Evolutionary conservation across 2,329 filamentous ascomycete species (phyloP).

Genomic region (Basipetospora chlamydospora): DNA sequence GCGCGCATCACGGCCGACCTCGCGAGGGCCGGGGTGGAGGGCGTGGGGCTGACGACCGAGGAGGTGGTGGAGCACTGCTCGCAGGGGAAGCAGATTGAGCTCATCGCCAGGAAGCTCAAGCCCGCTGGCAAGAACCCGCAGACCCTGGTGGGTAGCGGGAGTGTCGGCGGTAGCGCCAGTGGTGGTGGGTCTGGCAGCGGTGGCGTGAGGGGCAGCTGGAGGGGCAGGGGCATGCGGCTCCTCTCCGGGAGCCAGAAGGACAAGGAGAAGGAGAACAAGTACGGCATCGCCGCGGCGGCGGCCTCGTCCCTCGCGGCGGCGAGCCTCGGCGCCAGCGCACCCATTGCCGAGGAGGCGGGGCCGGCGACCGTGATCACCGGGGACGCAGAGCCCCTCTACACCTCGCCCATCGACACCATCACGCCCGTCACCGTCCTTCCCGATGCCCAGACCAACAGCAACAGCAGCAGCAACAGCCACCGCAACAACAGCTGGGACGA

Average conservation of each 20-base stretch:
- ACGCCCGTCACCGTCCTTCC: neutral
- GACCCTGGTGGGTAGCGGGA: too few species aligned
- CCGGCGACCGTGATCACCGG: neutral
- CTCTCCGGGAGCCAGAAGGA: neutral
- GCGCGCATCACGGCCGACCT: slow-evolving; percentile 28
- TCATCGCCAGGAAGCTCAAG: slow-evolving; percentile 13
- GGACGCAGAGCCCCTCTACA: neutral
- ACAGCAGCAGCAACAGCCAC: neutral
- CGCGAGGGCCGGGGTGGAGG: slow-evolving; percentile 17
- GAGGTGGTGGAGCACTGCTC: slow-evolving; percentile 36
- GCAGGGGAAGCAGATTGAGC: slow-evolving; percentile 32
- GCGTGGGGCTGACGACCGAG: slow-evolving; percentile 26
- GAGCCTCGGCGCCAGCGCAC: too few species aligned
- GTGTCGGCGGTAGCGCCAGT: too few species aligned
- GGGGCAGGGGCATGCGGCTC: neutral
- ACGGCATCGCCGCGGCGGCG: neutral
- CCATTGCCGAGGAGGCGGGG: slow-evolving; percentile 1
- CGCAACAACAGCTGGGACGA: neutral
- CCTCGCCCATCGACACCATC: neutral
- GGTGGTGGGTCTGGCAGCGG: too few species aligned
- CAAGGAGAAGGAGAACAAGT: neutral
- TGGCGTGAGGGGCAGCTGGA: too few species aligned
- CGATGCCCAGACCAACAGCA: too few species aligned
- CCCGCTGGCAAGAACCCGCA: neutral
- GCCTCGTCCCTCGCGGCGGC: neutral